A percentile compares a stretch with the other conserved stretches of the same genome.
Conservation (phyloP, 2,329 filamentous ascomycete genomes). For the Xylaria sp. region DNA sequence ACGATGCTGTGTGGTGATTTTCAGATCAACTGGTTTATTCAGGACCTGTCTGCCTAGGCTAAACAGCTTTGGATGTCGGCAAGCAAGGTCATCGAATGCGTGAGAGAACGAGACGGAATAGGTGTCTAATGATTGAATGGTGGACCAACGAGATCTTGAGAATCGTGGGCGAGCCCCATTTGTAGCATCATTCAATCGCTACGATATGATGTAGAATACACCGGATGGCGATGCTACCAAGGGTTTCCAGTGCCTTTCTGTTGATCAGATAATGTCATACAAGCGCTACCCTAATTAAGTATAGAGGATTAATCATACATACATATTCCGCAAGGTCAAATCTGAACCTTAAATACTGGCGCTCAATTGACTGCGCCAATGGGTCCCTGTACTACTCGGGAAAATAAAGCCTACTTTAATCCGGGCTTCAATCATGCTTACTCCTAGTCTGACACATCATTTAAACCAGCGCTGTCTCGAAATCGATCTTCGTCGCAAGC, state of each 20-base stretch:
- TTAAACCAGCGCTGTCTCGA: constrained; percentile 46
- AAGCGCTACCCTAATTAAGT: not conserved
- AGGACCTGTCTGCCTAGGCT: constrained; percentile 17
- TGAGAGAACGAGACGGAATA: not conserved
- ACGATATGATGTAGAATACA: not conserved
- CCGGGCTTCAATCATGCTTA: too few relatives aligned
- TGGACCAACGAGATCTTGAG: not conserved
- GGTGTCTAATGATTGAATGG: not conserved
- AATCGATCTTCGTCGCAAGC: constrained; percentile 63
- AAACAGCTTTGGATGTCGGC: not conserved
- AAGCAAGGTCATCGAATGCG: not conserved
- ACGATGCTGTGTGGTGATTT: constrained; percentile 39
- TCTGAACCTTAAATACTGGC: not conserved
- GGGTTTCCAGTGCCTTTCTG: not conserved
- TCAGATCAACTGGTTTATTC: constrained; percentile 39
- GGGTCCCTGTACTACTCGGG: not conserved
- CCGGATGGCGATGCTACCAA: not conserved
- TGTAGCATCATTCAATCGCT: not conserved
- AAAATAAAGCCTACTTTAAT: not conserved
- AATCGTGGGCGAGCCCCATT: not conserved
- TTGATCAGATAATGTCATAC: not conserved
- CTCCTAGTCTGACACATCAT: not conserved
- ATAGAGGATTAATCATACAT: not conserved
- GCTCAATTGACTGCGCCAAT: not conserved
- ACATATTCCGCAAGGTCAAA: not conserved